phyloP scores from a whole-genome alignment of 495 filamentous ascomycete species.

The Aspergillus egyptiacus region DNA sequence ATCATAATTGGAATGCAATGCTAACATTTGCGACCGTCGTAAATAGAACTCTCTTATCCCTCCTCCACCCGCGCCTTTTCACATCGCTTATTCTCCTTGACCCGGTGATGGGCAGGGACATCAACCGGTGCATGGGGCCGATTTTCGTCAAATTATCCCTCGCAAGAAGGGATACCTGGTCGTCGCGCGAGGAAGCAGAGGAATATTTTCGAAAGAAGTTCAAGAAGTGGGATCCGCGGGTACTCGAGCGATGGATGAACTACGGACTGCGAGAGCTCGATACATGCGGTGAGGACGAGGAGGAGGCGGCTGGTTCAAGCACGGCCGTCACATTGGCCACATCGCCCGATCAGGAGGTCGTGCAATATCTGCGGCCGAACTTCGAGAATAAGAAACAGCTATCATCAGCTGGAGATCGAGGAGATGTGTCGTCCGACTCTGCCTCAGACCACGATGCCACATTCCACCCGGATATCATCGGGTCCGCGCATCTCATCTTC shows the following conservation, averaged over 20 bases:
- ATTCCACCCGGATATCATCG: slow-evolving; percentile 5
- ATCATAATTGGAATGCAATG: not conserved
- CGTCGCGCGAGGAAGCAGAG: not conserved
- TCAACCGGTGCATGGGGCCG: too few species aligned
- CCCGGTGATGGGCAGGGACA: too few species aligned
- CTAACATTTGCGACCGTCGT: slow-evolving; percentile 33
- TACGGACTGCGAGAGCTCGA: slow-evolving; percentile 4
- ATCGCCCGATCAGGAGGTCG: slow-evolving; percentile 2
- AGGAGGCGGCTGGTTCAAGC: not conserved
- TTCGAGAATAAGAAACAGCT: not conserved
- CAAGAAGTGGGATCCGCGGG: slow-evolving; percentile 6
- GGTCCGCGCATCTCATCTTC: not conserved
- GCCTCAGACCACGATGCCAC: not conserved
- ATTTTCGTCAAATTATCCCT: too few species aligned
- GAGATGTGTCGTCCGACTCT: too few species aligned
- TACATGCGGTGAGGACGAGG: too few species aligned
- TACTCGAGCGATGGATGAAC: not conserved
- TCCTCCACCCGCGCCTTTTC: slow-evolving; percentile 10
- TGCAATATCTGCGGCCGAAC: slow-evolving; percentile 1
- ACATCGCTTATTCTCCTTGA: slow-evolving; percentile 8
- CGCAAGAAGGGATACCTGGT: slow-evolving; percentile 5
- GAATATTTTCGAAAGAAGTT: not conserved
- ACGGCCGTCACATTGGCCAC: slow-evolving; percentile 6
- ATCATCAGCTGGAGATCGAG: not conserved
- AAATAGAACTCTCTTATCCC: slow-evolving; percentile 26